Percentiles rank a stretch among this genome's conserved stretches.
These are phyloP conservation scores for Dichomitus squalens DNA, from an alignment of 1,284 basidiomycete genomes.

Conservation along the genomic window DNA sequence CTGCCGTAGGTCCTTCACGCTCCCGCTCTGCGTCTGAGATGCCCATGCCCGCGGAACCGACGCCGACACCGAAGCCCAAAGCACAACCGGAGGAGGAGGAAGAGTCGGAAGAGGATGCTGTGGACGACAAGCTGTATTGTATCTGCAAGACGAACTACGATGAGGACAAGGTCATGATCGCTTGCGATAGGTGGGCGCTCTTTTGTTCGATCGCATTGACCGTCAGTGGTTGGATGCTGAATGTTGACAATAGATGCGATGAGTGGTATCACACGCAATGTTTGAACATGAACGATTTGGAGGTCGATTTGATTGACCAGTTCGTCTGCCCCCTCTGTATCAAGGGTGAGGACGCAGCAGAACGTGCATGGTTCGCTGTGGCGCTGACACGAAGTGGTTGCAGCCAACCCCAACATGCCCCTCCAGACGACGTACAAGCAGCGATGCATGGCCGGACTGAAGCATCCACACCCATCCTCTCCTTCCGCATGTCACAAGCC, in stretches of 20 bases:
- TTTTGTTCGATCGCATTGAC: background rate
- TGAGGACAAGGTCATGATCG: constrained; percentile 84
- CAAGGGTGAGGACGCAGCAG: constrained; percentile 72
- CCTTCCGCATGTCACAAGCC: constrained; percentile 74
- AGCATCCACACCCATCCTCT: constrained; percentile 60
- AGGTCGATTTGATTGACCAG: constrained; percentile 83
- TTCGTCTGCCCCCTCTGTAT: constrained; percentile 83
- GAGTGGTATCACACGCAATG: constrained; percentile 89
- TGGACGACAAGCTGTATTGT: constrained; percentile 82
- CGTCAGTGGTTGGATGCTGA: background rate
- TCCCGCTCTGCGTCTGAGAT: constrained; percentile 72
- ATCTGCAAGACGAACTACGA: constrained; percentile 82
- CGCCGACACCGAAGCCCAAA: constrained; percentile 40
- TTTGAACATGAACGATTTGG: constrained; percentile 73
- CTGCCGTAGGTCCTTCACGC: constrained; percentile 42
- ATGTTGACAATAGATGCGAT: constrained; percentile 61
- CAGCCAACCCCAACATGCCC: constrained; percentile 61
- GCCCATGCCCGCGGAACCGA: constrained; percentile 43
- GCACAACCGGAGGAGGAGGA: constrained; percentile 44
- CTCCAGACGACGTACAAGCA: constrained; percentile 79
- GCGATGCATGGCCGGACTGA: constrained; percentile 68
- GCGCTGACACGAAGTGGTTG: background rate
- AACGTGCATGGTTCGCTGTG: background rate
- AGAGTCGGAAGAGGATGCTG: constrained; percentile 56
- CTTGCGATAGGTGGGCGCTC: constrained; percentile 74